Percentiles rank a stretch among this genome's conserved stretches.
Evolutionary conservation across 768 basidiomycete species (phyloP).

Genomic region (Brasilioporus rufonigricans): DNA sequence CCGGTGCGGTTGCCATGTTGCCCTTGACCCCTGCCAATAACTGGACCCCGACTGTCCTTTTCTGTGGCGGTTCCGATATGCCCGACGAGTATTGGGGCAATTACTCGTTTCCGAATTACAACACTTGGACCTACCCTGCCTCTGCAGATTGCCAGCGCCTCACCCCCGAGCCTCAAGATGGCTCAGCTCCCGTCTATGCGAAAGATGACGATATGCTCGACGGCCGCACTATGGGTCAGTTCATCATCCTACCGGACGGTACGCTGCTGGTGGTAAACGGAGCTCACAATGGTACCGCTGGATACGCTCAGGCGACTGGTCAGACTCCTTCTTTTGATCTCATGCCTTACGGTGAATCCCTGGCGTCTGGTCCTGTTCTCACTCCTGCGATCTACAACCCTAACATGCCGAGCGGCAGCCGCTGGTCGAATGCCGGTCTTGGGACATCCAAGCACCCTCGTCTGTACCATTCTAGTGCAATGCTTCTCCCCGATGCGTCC

Average conservation of each 20-base stretch:
- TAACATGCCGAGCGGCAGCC: slow-evolving; percentile 61
- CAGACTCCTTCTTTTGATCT: slow-evolving; percentile 37
- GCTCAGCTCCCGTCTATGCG: slow-evolving; percentile 54
- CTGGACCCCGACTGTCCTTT: slow-evolving; percentile 80
- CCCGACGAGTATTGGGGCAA: slow-evolving; percentile 70
- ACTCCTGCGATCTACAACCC: slow-evolving; percentile 86
- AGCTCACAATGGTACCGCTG: slow-evolving; percentile 82
- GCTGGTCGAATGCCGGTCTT: slow-evolving; percentile 72
- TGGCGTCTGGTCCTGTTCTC: slow-evolving; percentile 77
- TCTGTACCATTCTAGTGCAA: slow-evolving; percentile 91
- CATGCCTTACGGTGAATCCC: slow-evolving; percentile 70
- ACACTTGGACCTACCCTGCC: slow-evolving; percentile 72
- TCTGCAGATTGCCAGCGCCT: slow-evolving; percentile 77
- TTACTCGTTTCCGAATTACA: slow-evolving; percentile 67
- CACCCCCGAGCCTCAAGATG: slow-evolving; percentile 71
- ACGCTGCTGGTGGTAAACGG: slow-evolving; percentile 83
- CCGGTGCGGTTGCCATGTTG: slow-evolving; percentile 85
- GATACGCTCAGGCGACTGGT: slow-evolving; percentile 64
- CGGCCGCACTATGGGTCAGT: slow-evolving; percentile 38
- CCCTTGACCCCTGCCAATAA: slow-evolving; percentile 89
- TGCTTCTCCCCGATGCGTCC: slow-evolving; percentile 85
- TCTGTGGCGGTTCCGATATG: slow-evolving; percentile 90
- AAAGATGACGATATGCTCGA: slow-evolving; percentile 76
- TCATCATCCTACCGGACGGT: slow-evolving; percentile 69
- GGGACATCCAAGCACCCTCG: slow-evolving; percentile 43